Evolutionary conservation across 805 yeast genomes (phyloP).

Genomic region (Saturnispora gosingensis): DNA sequence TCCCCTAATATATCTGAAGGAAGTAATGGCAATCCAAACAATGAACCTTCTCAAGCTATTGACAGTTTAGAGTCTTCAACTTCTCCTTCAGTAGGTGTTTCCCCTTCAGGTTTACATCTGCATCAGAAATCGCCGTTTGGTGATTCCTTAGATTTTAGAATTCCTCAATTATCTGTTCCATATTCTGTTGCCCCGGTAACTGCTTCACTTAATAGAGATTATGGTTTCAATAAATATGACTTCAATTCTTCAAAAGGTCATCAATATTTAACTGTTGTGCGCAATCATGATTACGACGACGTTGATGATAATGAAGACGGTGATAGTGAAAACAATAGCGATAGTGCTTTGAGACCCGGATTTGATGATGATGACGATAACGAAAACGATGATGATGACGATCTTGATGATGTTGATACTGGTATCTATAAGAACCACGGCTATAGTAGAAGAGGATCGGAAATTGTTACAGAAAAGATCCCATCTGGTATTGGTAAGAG

Average conservation of each 20-base stretch:
- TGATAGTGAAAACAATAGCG: conserved; percentile 11
- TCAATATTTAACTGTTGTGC: conserved; percentile 7
- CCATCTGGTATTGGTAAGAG: conserved; percentile 39
- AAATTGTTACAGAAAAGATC: conserved; percentile 30
- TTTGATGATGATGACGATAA: conserved; percentile 30
- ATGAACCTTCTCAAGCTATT: background rate
- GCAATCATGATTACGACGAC: conserved; percentile 1
- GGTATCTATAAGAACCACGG: conserved; percentile 18
- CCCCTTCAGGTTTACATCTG: conserved; percentile 24
- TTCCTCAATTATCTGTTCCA: conserved; percentile 44
- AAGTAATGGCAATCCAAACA: background rate
- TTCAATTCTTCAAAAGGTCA: conserved; percentile 7
- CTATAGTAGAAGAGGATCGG: conserved; percentile 26
- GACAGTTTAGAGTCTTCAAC: conserved; percentile 6
- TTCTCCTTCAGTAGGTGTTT: conserved; percentile 10
- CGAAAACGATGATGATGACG: conserved; percentile 28
- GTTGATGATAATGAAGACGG: conserved; percentile 8
- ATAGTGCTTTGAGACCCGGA: conserved; percentile 12
- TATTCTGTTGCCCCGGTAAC: conserved; percentile 73
- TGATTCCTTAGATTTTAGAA: conserved; percentile 27
- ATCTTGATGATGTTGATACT: conserved; percentile 32
- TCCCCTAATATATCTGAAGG: conserved; percentile 9
- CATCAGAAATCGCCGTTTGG: conserved; percentile 23
- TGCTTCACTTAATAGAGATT: conserved; percentile 36
- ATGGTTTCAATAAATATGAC: conserved; percentile 2